Conservation (phyloP, 306 rosid species). For the Gastrolobium villosum region DNA sequence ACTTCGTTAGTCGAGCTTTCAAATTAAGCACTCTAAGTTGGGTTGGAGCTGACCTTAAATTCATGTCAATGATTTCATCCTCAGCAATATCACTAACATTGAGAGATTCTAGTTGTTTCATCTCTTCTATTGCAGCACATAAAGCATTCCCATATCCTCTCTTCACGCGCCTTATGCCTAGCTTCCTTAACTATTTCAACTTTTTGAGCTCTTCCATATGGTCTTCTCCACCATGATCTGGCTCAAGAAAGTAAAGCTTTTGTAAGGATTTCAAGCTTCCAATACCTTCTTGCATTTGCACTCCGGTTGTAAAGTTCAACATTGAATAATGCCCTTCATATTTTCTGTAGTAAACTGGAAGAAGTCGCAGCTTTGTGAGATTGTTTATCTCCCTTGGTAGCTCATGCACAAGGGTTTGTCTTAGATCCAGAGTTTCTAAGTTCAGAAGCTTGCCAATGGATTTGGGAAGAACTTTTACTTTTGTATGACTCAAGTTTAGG, state of each 20-base stretch:
- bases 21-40: background rate
- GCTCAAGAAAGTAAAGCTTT: conserved; percentile 16
- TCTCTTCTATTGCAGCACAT: conserved; percentile 21
- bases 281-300: too few species aligned
- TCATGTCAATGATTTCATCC: conserved; percentile 29
- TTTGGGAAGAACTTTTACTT: too few species aligned
- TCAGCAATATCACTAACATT: background rate
- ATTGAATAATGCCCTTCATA: too few species aligned
- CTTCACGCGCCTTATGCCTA: conserved; percentile 1
- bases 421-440: too few species aligned
- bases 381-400: too few species aligned
- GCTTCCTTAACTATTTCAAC: conserved; percentile 23
- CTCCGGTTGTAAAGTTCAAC: too few species aligned
- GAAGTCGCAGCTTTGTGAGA: too few species aligned
- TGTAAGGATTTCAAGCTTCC: conserved; percentile 7
- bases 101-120: conserved; percentile 32
- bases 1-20: conserved; percentile 8
- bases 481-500: too few species aligned
- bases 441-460: too few species aligned
- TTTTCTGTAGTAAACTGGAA: too few species aligned
- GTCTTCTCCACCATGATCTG: conserved; percentile 5
- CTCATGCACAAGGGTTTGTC: too few species aligned
- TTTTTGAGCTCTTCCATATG: conserved; percentile 17
- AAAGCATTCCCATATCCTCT: background rate
- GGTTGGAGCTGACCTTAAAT: background rate